Conservation (phyloP, 176 grass and related monocot genomes). For the Saccharum officinarum region DNA sequence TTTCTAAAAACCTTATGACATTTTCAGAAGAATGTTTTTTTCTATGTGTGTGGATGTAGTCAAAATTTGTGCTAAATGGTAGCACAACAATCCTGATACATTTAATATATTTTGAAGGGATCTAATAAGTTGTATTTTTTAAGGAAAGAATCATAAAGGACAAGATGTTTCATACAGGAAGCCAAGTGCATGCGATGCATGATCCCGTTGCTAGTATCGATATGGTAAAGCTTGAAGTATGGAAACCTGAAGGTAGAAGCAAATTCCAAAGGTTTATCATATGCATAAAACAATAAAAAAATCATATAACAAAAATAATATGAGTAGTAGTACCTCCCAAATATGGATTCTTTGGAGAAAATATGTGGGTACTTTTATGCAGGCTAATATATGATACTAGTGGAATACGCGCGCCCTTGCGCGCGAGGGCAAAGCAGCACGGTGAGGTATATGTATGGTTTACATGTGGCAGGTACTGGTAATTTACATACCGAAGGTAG, state of each 20-base stretch:
- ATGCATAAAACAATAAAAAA: background rate
- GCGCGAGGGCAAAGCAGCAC: too few species aligned
- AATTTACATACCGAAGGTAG: too few species aligned
- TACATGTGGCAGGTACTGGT: too few species aligned
- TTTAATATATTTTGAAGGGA: background rate
- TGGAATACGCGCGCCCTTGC: too few species aligned
- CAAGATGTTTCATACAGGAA: conserved; percentile 43
- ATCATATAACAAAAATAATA: background rate
- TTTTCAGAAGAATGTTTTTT: background rate
- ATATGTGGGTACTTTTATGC: conserved; percentile 51
- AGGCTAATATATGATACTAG: conserved; percentile 50
- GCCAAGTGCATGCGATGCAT: conserved; percentile 60
- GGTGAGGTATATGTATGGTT: too few species aligned
- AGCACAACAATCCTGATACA: background rate
- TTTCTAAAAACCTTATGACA: background rate
- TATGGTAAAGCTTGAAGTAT: conserved; percentile 68
- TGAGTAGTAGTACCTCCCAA: conserved; percentile 46
- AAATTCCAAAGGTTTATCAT: conserved; percentile 14
- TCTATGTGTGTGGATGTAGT: background rate
- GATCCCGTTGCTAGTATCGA: conserved; percentile 54
- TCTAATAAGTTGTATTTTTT: background rate
- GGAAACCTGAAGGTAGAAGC: conserved; percentile 57
- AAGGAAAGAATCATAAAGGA: background rate
- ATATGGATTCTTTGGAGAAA: conserved; percentile 58
- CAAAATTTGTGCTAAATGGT: background rate